These are phyloP conservation scores for Camellia oleifera DNA, from an alignment of 179 eudicot species.

Conservation along the genomic window DNA sequence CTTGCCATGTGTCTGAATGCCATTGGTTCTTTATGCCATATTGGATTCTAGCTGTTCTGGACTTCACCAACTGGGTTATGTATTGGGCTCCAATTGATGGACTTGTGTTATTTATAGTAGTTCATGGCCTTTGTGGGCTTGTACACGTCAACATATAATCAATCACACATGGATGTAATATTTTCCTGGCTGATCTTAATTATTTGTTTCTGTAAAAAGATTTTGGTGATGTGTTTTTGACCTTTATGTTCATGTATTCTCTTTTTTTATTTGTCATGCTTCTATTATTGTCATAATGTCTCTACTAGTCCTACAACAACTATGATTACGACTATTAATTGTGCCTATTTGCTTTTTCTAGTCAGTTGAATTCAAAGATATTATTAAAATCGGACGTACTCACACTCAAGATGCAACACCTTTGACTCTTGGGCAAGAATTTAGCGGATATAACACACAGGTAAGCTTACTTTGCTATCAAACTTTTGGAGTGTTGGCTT, in stretches of 20 bases:
- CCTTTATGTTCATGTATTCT: background rate
- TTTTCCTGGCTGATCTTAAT: background rate
- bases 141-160: background rate
- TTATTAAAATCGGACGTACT: constrained; percentile 97
- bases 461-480: constrained; percentile 40
- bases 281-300: background rate
- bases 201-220: background rate
- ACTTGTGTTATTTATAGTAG: too few relatives aligned
- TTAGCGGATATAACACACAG: constrained; percentile 92
- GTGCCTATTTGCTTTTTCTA: constrained; percentile 27
- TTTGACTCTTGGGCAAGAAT: constrained; percentile 99
- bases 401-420: constrained; percentile 99
- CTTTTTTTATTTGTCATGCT: background rate
- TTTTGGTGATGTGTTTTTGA: constrained; percentile 5
- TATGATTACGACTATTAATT: background rate
- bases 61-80: too few relatives aligned
- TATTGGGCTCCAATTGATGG: too few relatives aligned
- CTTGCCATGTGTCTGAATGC: too few relatives aligned
- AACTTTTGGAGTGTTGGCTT: background rate
- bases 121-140: too few relatives aligned
- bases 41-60: too few relatives aligned
- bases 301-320: background rate
- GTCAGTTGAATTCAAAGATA: constrained; percentile 85
- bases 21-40: too few relatives aligned
- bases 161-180: background rate